These are phyloP conservation scores for Arabis alpina DNA, from an alignment of 345 rosid species.

Conservation along the genomic window DNA sequence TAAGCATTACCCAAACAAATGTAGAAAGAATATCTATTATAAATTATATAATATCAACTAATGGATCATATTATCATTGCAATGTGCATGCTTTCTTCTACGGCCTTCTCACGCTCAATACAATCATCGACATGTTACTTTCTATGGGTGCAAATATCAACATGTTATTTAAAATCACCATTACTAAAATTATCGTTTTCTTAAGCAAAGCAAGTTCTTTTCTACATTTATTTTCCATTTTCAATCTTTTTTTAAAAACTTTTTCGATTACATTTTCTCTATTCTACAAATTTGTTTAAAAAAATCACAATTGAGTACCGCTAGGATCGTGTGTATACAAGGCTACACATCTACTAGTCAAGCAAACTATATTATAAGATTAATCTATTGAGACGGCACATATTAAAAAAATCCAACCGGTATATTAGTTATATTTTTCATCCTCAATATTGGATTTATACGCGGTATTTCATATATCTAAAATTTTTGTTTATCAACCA, in stretches of 20 bases:
- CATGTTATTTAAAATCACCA: no score
- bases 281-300: no score
- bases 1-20: no score
- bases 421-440: neutral
- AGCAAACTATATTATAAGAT: neutral
- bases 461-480: neutral
- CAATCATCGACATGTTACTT: neutral
- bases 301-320: neutral
- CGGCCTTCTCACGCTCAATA: conserved; percentile 9
- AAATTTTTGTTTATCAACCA: neutral
- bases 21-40: no score
- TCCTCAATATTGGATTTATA: neutral
- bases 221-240: no score
- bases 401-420: neutral
- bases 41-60: no score
- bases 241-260: no score
- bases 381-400: neutral
- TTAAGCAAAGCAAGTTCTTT: no score
- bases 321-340: neutral
- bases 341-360: neutral
- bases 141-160: neutral
- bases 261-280: no score
- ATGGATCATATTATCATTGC: no score
- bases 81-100: conserved; percentile 17
- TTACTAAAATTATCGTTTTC: neutral